Percentiles rank a stretch among this genome's conserved stretches.
Conservation (phyloP, 2,329 filamentous ascomycete species). For the Penicillium digitatum region DNA sequence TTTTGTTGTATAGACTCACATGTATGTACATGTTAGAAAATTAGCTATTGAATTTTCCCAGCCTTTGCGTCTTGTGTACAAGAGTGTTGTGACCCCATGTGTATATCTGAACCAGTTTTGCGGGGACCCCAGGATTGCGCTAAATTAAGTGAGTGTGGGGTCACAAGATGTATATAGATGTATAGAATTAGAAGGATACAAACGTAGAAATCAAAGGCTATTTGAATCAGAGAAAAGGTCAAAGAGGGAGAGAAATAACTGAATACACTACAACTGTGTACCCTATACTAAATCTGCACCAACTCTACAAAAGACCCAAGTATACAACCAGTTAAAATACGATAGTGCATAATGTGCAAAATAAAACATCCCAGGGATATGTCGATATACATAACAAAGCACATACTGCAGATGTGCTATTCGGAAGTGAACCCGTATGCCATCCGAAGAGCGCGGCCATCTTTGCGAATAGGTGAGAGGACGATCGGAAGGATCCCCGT, state of each 20-base stretch:
- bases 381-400: no score
- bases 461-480: slow-evolving; percentile 17
- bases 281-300: not conserved
- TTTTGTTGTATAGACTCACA: not conserved
- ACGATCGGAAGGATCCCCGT: slow-evolving; percentile 1
- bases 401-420: not conserved
- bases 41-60: not conserved
- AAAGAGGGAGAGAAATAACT: not conserved
- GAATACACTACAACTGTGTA: not conserved
- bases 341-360: no score
- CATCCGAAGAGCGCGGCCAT: slow-evolving; percentile 12
- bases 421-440: not conserved
- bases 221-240: not conserved
- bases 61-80: not conserved
- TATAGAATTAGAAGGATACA: not conserved
- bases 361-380: no score
- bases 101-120: not conserved
- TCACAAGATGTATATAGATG: not conserved
- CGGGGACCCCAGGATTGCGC: slow-evolving; percentile 9
- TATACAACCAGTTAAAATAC: no score
- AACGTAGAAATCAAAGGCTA: not conserved
- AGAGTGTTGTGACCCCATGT: not conserved
- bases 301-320: not conserved
- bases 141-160: not conserved
- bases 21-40: not conserved